Evolutionary conservation across 2,329 filamentous ascomycete genomes (phyloP), one percentile per base, ranked within the genome.

Genomic region (Hirsutella rhossiliensis): DNA sequence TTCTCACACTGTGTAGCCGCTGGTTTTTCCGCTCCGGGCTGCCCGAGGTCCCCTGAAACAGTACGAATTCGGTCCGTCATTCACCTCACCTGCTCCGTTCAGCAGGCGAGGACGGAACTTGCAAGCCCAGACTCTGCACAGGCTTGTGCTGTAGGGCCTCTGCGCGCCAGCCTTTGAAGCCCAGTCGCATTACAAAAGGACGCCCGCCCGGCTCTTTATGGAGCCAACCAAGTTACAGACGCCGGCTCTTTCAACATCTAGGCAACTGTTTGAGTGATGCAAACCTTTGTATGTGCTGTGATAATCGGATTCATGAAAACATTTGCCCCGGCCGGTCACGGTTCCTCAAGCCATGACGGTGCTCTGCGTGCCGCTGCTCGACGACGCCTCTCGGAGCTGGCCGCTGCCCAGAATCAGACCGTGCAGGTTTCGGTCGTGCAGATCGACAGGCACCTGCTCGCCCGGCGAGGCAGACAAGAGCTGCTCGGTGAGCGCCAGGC

Each of bases 401-500:
- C 86, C 85, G 63, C 82, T 73, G 41, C 86, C 85, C 42, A 86
- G 68, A 47, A 89, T 70, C 52, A 94, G 65, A 49, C 84, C 83
- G 67, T 96, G 82, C 49, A 96, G 75, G 52, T 74, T 76, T 70
- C 82, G 84, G 68, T 97, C 90, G 61, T 84, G 78, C 47, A 76
- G 71, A 52, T 80, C 80, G 58, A 84, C 82, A 40, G 87, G 87
- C 48, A 97, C 75, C 47, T 75, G 68, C 54, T 82, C 72, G 48
- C 69, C 74, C 44, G 71, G 68, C 28, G 73, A 68, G 43, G 65
- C 58, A 37, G 66, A 62, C 45, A 96, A 74, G 52, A 95, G 69
- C 64, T 98, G 92, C 68, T 97, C 88, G 52, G 78, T 75, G 55
- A 98, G 76, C 53, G 87, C 84, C 58, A 97, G 73, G 47, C 87